Percentiles rank a stretch among this genome's conserved stretches.
These are phyloP conservation scores for Phytophthora pini DNA, from an alignment of 352 stramenopile genomes.

Conservation along the genomic window DNA sequence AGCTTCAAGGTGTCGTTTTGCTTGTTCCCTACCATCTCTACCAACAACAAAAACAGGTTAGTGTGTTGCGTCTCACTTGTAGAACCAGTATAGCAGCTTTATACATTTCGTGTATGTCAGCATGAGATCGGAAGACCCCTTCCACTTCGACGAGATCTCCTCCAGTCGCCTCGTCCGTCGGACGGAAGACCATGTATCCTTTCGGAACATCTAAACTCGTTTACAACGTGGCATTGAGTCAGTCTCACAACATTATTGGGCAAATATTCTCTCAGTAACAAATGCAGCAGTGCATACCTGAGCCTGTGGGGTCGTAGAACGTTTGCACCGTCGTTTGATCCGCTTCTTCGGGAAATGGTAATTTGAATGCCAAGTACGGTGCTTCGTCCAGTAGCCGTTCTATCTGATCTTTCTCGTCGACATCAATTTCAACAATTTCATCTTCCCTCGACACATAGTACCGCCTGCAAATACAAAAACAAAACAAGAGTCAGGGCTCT, in stretches of 20 bases:
- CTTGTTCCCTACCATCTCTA: constrained; percentile 37
- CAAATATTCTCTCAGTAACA: neutral
- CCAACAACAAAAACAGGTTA: constrained; percentile 12
- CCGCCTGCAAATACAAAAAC: constrained; percentile 7
- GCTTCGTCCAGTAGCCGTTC: constrained; percentile 36
- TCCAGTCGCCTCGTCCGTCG: constrained; percentile 37
- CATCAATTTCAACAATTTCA: constrained; percentile 13
- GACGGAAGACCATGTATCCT: constrained; percentile 40
- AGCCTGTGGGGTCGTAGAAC: constrained; percentile 36
- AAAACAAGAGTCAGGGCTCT: constrained; percentile 3
- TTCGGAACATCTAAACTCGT: constrained; percentile 39
- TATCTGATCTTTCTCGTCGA: constrained; percentile 16
- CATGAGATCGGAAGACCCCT: constrained; percentile 24
- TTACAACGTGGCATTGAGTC: constrained; percentile 3
- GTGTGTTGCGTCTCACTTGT: too few relatives aligned
- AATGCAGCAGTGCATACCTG: constrained; percentile 9
- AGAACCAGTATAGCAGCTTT: neutral
- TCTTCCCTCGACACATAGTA: constrained; percentile 22
- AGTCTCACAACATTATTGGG: neutral
- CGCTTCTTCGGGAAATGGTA: constrained; percentile 14
- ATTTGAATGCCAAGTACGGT: constrained; percentile 36
- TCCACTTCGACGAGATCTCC: constrained; percentile 23
- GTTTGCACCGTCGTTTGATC: constrained; percentile 23
- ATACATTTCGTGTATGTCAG: constrained; percentile 27
- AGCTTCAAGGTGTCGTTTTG: constrained; percentile 34